These are phyloP conservation scores for Candida quercuum DNA, from an alignment of 805 yeast species.

Conservation along the genomic window DNA sequence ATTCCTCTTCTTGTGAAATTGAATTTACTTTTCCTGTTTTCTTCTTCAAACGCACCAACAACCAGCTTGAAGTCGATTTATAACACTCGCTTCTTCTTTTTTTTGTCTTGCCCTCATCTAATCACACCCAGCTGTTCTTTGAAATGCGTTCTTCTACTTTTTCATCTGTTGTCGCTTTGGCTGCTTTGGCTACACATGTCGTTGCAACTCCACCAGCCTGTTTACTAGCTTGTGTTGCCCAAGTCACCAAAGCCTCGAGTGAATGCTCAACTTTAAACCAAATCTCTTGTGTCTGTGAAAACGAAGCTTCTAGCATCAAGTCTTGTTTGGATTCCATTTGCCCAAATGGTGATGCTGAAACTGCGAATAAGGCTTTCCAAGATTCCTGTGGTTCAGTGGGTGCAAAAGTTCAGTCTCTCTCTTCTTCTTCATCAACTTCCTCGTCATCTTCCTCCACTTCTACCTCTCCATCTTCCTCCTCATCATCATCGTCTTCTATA, in stretches of 20 bases:
- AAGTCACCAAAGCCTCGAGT: slow-evolving; percentile 50
- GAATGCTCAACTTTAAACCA: slow-evolving; percentile 57
- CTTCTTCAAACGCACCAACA: not conserved
- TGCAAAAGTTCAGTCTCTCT: slow-evolving; percentile 28
- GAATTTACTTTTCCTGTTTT: too few relatives aligned
- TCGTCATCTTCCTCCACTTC: slow-evolving; percentile 28
- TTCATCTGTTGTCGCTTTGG: slow-evolving; percentile 12
- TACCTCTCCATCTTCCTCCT: slow-evolving; percentile 25
- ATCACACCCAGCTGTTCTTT: too few relatives aligned
- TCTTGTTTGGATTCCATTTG: slow-evolving; percentile 64
- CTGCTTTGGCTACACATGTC: slow-evolving; percentile 15
- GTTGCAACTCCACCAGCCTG: slow-evolving; percentile 87
- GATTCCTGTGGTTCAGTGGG: slow-evolving; percentile 45
- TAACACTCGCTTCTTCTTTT: not conserved
- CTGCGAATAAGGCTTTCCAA: slow-evolving; percentile 58
- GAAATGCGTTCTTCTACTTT: slow-evolving; percentile 11
- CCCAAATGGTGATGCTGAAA: slow-evolving; percentile 53
- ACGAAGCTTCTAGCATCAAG: slow-evolving; percentile 46
- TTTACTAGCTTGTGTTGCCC: slow-evolving; percentile 80
- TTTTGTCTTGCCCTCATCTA: not conserved
- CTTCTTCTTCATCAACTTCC: slow-evolving; percentile 30
- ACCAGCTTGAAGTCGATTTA: too few relatives aligned
- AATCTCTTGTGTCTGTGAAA: slow-evolving; percentile 62
- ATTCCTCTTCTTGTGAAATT: not conserved
- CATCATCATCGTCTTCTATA: slow-evolving; percentile 25